Evolutionary conservation across 371 early-diverging fungal species (phyloP).

Genomic region (Parasitella parasitica): DNA sequence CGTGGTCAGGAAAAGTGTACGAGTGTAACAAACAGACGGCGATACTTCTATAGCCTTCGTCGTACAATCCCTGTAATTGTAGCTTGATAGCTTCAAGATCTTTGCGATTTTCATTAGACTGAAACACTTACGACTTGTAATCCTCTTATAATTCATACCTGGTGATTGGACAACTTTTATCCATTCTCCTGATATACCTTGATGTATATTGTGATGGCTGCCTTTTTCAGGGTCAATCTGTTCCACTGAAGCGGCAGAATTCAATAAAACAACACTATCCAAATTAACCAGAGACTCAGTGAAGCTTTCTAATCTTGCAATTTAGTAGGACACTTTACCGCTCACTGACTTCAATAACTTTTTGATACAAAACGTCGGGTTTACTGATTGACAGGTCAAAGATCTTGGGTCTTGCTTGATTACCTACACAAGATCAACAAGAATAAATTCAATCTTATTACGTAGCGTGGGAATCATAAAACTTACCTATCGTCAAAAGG

Average conservation of each 20-base stretch:
- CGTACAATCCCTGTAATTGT: constrained; percentile 63
- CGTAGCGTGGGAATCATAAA: neutral
- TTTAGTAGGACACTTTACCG: constrained; percentile 52
- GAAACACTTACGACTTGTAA: neutral
- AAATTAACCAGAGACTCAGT: too few species aligned
- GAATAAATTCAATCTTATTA: neutral
- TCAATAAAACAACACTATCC: constrained; percentile 74
- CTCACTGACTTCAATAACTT: constrained; percentile 89
- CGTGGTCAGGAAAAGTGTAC: constrained; percentile 89
- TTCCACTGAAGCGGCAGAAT: constrained; percentile 62
- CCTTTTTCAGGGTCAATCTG: constrained; percentile 34
- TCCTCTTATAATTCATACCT: constrained; percentile 40
- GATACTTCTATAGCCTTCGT: constrained; percentile 79
- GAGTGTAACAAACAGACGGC: constrained; percentile 93
- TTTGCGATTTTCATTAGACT: constrained; percentile 13
- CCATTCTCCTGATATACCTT: constrained; percentile 88
- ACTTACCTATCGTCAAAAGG: constrained; percentile 61
- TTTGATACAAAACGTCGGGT: constrained; percentile 84
- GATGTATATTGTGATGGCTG: constrained; percentile 32
- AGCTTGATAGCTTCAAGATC: constrained; percentile 39
- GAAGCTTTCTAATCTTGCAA: too few species aligned
- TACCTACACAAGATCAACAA: constrained; percentile 57
- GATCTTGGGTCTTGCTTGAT: constrained; percentile 91
- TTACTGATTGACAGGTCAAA: constrained; percentile 86
- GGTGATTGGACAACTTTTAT: constrained; percentile 69